Evolutionary conservation across 139 green algal genomes (phyloP), one percentile per base, ranked within the genome.

Genomic region (Bryopsis sp.): DNA sequence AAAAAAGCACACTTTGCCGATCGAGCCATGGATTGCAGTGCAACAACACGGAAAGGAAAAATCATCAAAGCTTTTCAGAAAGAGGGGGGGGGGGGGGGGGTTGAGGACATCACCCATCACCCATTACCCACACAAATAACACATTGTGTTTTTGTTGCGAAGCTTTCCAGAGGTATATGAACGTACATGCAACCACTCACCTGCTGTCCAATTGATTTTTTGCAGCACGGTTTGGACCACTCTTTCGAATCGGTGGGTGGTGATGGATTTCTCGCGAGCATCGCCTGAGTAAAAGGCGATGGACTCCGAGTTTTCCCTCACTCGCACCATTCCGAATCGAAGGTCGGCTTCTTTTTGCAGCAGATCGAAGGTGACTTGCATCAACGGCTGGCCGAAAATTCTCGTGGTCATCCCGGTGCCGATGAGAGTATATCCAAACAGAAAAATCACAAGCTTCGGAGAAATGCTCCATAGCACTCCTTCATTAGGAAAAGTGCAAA

Each of bases 281-380:
- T 87, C 89, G 32, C 89, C 91, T 3, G 71, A 48, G 72, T 95
- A 97, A 68, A 97, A 97, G 0, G 92, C 92, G 46, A 97, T 90
- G 15, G 76, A 85, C 80, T 97, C 92, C 5, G 90, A 88, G 68
- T 92, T 81, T 76, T 93, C 86, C 4, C 90, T 70, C 47, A 90
- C 78, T 8, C 90, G 73, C 47, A 97, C 86, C 28, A 97, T 79
- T 2, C 78, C 77, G 74, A 93, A 97, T 5, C 91, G 80, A 57
- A 97, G 68, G 62, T 97, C 86, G 0, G 80, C 92, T 74, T 95
- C 90, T 6, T 72, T 67, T 64, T 89, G 70, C 39, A 96, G 67
- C 19, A 76, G 39, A 34, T 74, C 62, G 60, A 84, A 90, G 28
- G 84, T 75, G 62, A 96, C 76, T 34, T 47, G 58, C 72, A 89